Conservation (phyloP, 495 filamentous ascomycete genomes). For the Evernia prunastri region DNA sequence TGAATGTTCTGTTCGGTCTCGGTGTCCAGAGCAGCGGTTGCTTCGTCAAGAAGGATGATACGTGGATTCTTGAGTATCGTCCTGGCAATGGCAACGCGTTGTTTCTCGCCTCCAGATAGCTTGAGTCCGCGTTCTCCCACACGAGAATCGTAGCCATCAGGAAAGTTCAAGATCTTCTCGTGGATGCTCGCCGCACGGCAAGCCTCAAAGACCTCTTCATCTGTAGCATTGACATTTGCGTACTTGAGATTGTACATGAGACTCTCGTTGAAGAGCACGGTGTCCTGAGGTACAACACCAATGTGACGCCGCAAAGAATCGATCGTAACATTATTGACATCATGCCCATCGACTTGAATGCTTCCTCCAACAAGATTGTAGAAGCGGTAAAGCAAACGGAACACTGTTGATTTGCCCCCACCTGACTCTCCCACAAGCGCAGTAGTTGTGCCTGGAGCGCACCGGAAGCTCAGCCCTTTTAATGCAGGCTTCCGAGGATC, state of each 20-base stretch:
- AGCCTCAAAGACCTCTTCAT: constrained; percentile 84
- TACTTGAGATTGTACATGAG: constrained; percentile 97
- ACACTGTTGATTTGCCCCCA: constrained; percentile 95
- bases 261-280: constrained; percentile 92
- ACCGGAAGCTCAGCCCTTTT: constrained; percentile 72
- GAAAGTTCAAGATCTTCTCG: constrained; percentile 89
- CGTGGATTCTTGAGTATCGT: constrained; percentile 94
- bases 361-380: constrained; percentile 74
- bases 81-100: constrained; percentile 92
- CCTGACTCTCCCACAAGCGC: constrained; percentile 94
- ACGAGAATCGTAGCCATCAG: constrained; percentile 84
- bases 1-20: constrained; percentile 97
- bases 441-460: constrained; percentile 83
- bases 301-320: constrained; percentile 87
- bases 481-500: constrained; percentile 82
- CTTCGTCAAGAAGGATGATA: constrained; percentile 94
- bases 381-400: constrained; percentile 90
- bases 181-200: constrained; percentile 91
- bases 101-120: constrained; percentile 92
- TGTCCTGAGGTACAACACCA: constrained; percentile 95
- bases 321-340: constrained; percentile 81
- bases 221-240: constrained; percentile 75
- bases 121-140: constrained; percentile 92
- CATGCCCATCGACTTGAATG: constrained; percentile 75
- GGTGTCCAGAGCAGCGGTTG: constrained; percentile 89